Conservation (phyloP, 176 grass and related monocot species). For the Zoysia japonica region DNA sequence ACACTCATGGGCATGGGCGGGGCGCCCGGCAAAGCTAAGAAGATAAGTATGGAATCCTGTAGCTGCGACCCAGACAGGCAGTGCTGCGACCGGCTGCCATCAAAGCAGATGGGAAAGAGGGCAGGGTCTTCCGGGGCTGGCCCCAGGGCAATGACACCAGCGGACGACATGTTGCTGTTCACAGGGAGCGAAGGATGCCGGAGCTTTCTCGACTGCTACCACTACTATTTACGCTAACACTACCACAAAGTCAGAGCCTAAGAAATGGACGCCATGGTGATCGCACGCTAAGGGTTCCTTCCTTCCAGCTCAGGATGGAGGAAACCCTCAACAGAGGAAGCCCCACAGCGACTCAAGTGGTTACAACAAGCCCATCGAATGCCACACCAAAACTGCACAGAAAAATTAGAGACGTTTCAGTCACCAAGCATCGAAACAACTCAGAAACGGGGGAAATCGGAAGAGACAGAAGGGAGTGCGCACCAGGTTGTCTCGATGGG, state of each 20-base stretch:
- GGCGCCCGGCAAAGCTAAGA: conserved; percentile 56
- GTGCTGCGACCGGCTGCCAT: conserved; percentile 40
- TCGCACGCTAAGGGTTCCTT: conserved; percentile 40
- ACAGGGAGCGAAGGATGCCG: conserved; percentile 12
- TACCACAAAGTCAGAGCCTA: background rate
- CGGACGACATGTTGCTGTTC: conserved; percentile 41
- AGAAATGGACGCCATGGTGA: conserved; percentile 43
- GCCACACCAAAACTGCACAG: conserved; percentile 39
- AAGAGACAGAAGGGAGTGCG: background rate
- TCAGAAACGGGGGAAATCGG: background rate
- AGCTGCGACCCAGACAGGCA: conserved; percentile 35
- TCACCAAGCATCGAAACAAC: background rate
- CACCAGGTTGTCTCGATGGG: conserved; percentile 27
- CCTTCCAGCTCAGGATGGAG: conserved; percentile 48
- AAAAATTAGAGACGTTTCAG: background rate
- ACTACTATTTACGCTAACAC: conserved; percentile 52
- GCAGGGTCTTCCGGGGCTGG: conserved; percentile 40
- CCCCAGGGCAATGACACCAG: conserved; percentile 42
- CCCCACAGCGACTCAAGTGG: conserved; percentile 13
- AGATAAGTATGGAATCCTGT: conserved; percentile 66
- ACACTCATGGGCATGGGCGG: conserved; percentile 59
- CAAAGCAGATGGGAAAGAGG: conserved; percentile 46
- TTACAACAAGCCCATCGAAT: conserved; percentile 36
- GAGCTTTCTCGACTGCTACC: conserved; percentile 31
- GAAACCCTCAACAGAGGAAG: conserved; percentile 37